Conservation (phyloP, 305 asterid genomes). For the Solanum aculeatissimum region DNA sequence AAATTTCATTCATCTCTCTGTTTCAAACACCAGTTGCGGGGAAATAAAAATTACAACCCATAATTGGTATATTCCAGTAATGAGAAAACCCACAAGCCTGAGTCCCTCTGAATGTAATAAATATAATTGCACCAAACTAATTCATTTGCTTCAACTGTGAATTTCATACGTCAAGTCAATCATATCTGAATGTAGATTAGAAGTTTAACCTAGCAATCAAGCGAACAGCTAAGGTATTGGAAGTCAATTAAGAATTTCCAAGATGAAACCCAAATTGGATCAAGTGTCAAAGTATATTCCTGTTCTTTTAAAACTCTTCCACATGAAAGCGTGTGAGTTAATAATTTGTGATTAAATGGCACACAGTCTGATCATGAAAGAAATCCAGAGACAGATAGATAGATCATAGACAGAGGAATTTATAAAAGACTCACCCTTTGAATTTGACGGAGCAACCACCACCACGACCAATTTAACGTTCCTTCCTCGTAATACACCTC, state of each 20-base stretch:
- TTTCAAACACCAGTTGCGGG: background rate
- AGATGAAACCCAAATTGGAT: background rate
- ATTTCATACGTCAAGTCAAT: background rate
- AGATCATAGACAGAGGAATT: background rate
- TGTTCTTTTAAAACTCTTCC: background rate
- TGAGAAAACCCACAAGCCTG: background rate
- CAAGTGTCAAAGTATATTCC: background rate
- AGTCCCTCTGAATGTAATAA: background rate
- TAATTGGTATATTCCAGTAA: background rate
- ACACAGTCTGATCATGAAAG: background rate
- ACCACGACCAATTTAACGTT: conserved; percentile 74
- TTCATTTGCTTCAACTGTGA: background rate
- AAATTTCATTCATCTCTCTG: background rate
- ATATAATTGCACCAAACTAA: background rate
- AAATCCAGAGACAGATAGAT: background rate
- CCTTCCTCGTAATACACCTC: conserved; percentile 64
- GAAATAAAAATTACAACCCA: background rate
- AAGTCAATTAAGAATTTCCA: background rate
- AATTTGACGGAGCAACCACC: conserved; percentile 47
- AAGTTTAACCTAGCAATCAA: background rate
- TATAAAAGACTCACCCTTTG: conserved; percentile 44
- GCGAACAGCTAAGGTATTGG: background rate
- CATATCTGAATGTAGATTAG: background rate
- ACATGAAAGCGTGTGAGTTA: background rate
- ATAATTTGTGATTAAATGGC: background rate